Percentiles rank a stretch among this genome's conserved stretches.
phyloP scores from a whole-genome alignment of 2,329 filamentous ascomycete genomes.

The Westerdykella sp. region DNA sequence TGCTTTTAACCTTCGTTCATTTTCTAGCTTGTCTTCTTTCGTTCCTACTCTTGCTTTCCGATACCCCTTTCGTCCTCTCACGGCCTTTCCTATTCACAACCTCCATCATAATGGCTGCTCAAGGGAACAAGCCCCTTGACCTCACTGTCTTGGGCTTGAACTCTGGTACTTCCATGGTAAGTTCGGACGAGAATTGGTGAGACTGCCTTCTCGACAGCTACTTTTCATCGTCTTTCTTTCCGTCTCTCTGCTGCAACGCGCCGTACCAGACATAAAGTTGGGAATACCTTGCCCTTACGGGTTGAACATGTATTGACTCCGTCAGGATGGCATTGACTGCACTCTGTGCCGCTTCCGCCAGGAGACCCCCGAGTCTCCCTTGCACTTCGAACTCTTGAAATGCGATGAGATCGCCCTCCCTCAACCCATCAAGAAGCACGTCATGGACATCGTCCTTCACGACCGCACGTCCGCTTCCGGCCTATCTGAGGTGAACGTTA shows the following conservation, averaged over 20 bases:
- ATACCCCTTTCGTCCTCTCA: too few species aligned
- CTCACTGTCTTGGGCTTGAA: constrained; percentile 51
- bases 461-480: constrained; percentile 50
- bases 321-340: constrained; percentile 51
- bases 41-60: too few species aligned
- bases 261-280: too few species aligned
- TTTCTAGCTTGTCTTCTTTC: too few species aligned
- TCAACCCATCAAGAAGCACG: constrained; percentile 49
- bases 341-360: constrained; percentile 53
- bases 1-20: too few species aligned
- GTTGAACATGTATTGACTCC: too few species aligned
- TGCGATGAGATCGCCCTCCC: constrained; percentile 53
- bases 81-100: too few species aligned
- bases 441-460: constrained; percentile 53
- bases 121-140: constrained; percentile 33
- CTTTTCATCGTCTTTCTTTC: too few species aligned
- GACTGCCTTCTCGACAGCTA: not conserved
- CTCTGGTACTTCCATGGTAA: constrained; percentile 46
- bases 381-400: constrained; percentile 54
- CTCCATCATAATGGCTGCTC: too few species aligned
- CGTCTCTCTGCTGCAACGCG: too few species aligned
- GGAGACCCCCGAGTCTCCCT: constrained; percentile 44
- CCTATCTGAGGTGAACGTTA: constrained; percentile 52
- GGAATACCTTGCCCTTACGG: too few species aligned
- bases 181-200: not conserved